Evolutionary conservation across 768 basidiomycete genomes (phyloP).

Genomic region (Phaffia tasmanica): DNA sequence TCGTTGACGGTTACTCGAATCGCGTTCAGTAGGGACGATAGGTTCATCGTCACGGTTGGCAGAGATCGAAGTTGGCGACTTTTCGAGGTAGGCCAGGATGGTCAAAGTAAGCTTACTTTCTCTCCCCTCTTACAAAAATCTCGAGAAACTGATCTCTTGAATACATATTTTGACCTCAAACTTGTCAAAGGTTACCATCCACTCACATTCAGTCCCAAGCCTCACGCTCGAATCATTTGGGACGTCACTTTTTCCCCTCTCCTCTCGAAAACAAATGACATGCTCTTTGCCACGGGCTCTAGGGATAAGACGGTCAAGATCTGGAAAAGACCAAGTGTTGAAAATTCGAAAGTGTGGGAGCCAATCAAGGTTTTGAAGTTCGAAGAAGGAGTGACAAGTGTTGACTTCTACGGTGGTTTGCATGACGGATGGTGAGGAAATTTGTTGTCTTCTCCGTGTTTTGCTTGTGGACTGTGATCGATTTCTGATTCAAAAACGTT

Average conservation of each 20-base stretch:
- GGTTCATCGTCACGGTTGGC: slow-evolving; percentile 67
- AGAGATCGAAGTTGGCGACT: slow-evolving; percentile 86
- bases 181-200: slow-evolving; percentile 18
- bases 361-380: slow-evolving; percentile 54
- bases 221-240: slow-evolving; percentile 89
- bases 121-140: not conserved
- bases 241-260: slow-evolving; percentile 71
- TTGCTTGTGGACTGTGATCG: not conserved
- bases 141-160: not conserved
- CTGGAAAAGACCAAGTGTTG: slow-evolving; percentile 48
- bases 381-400: slow-evolving; percentile 66
- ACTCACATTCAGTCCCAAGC: slow-evolving; percentile 44
- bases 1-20: slow-evolving; percentile 79
- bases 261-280: slow-evolving; percentile 43
- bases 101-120: slow-evolving; percentile 37
- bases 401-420: slow-evolving; percentile 51
- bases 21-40: slow-evolving; percentile 77
- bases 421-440: slow-evolving; percentile 41
- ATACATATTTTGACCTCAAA: not conserved
- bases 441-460: not conserved
- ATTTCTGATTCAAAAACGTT: not conserved
- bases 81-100: slow-evolving; percentile 47
- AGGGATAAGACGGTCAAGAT: slow-evolving; percentile 91
- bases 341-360: slow-evolving; percentile 45
- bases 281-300: slow-evolving; percentile 81